Evolutionary conservation across 495 filamentous ascomycete species (phyloP), one percentile per base, ranked within the genome.

Genomic region (Neohortaea acidophila): DNA sequence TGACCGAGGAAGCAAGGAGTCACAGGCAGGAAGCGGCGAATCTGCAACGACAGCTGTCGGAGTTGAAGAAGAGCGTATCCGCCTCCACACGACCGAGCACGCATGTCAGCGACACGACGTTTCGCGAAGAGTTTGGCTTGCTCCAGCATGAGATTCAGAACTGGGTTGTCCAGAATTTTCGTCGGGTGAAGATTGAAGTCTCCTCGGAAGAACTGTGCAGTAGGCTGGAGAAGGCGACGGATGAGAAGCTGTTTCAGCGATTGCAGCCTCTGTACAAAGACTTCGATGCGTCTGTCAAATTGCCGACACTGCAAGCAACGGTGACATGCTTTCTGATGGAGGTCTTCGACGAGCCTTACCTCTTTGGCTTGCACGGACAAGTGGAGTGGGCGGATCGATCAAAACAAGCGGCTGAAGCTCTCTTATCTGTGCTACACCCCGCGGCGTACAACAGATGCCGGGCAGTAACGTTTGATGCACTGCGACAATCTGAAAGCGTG

Each of bases 151-250:
- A 54, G n/a, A 41, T 54, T 14, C 50, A 56, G 24, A 56, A 59
- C 25, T 59, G 57, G 57, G 48, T 56, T 17, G 51, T 59, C 20
- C 48, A 51, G 41, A 56, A 51, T 37, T 57, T 56, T 33, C 54
- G 57, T 10, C 35, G 49, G 12, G 47, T 48, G 15, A 51, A 51
- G 38, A 18, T 10, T 4, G 19, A 43, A 8, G 17, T 22, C 3
- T 8, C 40, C 10, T 2, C 29, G 7, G 21, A 39, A 18, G 34
- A 39, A 14, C 1, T 48, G n/a, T 39, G 36, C 28, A 2, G 6
- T 18, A 36, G 26, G 20, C 29, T 48, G 5, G 39, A 43, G 6
- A 22, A 26, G 7, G 12, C 33, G 8, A 39, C 20, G 5, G 43
- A 28, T 14, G 26, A 38, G 14, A 33, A 28, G 15, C 30, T 36